These are phyloP conservation scores for Mycotypha africana DNA, from an alignment of 371 early-diverging fungal species.

Conservation along the genomic window DNA sequence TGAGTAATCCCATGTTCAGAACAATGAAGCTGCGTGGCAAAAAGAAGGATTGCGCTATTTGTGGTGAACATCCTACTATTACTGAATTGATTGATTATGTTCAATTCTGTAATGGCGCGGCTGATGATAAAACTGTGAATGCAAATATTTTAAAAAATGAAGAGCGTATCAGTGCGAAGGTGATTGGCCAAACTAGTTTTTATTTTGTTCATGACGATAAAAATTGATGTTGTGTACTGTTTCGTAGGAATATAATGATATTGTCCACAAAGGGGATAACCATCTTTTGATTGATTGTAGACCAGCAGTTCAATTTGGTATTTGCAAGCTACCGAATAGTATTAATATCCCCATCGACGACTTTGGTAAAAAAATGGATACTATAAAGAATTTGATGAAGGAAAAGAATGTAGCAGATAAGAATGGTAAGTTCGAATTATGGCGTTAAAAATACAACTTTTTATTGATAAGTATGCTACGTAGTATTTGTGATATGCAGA, in stretches of 20 bases:
- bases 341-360: conserved; percentile 50
- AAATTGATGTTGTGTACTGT: not conserved
- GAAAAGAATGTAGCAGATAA: conserved; percentile 13
- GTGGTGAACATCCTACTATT: conserved; percentile 82
- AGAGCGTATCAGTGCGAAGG: conserved; percentile 28
- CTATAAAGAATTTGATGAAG: conserved; percentile 25
- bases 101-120: conserved; percentile 79
- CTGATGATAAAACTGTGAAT: conserved; percentile 56
- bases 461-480: not conserved
- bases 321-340: conserved; percentile 70
- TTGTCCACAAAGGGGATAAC: conserved; percentile 22
- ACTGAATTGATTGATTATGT: conserved; percentile 81
- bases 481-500: conserved; percentile 87
- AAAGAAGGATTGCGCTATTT: conserved; percentile 73
- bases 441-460: no score
- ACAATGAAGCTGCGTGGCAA: conserved; percentile 70
- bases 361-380: conserved; percentile 35
- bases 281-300: conserved; percentile 90
- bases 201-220: not conserved
- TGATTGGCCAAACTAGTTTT: not conserved
- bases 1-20: conserved; percentile 69
- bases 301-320: conserved; percentile 74
- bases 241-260: conserved; percentile 31
- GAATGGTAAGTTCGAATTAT: conserved; percentile 21
- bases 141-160: conserved; percentile 17